Conservation (phyloP, 179 eudicot genomes). For the Gypsophila paniculata region DNA sequence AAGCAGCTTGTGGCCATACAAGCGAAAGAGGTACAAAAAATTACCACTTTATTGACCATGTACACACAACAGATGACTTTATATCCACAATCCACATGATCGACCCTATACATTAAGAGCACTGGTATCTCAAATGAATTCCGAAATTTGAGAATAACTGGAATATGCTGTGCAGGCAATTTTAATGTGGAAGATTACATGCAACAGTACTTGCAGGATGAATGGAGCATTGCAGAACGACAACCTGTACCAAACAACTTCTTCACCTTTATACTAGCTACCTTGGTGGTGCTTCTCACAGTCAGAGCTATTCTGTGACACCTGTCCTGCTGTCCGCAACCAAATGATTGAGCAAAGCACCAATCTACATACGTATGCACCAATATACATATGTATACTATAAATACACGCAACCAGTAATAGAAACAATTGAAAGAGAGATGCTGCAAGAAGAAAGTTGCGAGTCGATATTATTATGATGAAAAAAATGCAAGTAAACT, state of each 20-base stretch:
- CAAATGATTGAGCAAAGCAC: not conserved
- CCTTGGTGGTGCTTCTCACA: conserved; percentile 21
- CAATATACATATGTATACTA: conserved; percentile 16
- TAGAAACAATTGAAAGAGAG: no score
- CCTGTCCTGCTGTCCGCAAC: conserved; percentile 1
- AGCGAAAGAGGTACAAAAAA: conserved; percentile 33
- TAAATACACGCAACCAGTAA: not conserved
- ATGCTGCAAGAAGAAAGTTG: no score
- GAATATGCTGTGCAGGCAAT: conserved; percentile 33
- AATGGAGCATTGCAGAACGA: conserved; percentile 31
- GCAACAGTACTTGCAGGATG: conserved; percentile 31
- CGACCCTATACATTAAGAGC: not conserved
- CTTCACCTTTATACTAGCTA: conserved; percentile 19
- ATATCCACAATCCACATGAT: not conserved
- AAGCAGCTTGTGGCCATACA: conserved; percentile 37
- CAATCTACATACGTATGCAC: no score
- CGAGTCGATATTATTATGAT: no score
- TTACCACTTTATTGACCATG: not conserved
- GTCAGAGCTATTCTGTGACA: conserved; percentile 26
- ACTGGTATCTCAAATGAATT: not conserved
- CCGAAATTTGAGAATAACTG: not conserved
- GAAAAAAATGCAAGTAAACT: no score
- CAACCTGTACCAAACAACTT: conserved; percentile 29
- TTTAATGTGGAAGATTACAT: conserved; percentile 40
- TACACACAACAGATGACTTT: not conserved